A percentile compares a stretch with the other conserved stretches of the same genome.
phyloP scores from a whole-genome alignment of 2,329 filamentous ascomycete species.

The Xylaria sp. region DNA sequence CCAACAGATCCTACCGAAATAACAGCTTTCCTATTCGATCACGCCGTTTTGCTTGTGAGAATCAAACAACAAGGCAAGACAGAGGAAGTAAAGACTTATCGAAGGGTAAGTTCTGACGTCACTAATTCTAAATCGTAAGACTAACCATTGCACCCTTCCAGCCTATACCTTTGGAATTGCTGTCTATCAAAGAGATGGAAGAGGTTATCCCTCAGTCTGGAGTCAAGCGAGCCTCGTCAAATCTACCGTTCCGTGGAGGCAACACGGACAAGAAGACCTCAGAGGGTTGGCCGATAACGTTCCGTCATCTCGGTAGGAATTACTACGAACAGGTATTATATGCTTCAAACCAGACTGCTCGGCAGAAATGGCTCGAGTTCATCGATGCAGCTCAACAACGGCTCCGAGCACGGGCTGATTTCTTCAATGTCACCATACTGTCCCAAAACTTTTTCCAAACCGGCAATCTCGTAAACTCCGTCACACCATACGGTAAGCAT shows the following conservation, averaged over 20 bases:
- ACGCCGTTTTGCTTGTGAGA: constrained; percentile 90
- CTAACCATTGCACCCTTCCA: constrained; percentile 50
- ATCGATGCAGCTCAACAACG: constrained; percentile 92
- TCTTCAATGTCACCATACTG: constrained; percentile 80
- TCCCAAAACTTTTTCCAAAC: constrained; percentile 70
- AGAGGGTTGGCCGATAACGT: constrained; percentile 93
- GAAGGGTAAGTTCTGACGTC: constrained; percentile 63
- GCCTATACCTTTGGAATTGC: constrained; percentile 91
- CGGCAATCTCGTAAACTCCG: constrained; percentile 90
- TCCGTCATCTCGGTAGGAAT: constrained; percentile 93
- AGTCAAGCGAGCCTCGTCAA: constrained; percentile 88
- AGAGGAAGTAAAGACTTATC: constrained; percentile 95
- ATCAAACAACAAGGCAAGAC: constrained; percentile 92
- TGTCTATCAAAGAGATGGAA: constrained; percentile 97
- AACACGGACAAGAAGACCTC: constrained; percentile 66
- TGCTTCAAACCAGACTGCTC: constrained; percentile 83
- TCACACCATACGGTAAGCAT: constrained; percentile 84
- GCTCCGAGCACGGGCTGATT: constrained; percentile 86
- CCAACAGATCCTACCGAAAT: constrained; percentile 90
- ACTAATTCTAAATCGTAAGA: constrained; percentile 23
- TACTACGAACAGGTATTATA: constrained; percentile 93
- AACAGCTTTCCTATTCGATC: constrained; percentile 94
- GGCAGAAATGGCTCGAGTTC: constrained; percentile 97
- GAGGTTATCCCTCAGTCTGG: constrained; percentile 87
- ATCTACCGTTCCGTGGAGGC: constrained; percentile 67